Conservation (phyloP, 129 eudicot genomes). For the Flaveria ramosissima region DNA sequence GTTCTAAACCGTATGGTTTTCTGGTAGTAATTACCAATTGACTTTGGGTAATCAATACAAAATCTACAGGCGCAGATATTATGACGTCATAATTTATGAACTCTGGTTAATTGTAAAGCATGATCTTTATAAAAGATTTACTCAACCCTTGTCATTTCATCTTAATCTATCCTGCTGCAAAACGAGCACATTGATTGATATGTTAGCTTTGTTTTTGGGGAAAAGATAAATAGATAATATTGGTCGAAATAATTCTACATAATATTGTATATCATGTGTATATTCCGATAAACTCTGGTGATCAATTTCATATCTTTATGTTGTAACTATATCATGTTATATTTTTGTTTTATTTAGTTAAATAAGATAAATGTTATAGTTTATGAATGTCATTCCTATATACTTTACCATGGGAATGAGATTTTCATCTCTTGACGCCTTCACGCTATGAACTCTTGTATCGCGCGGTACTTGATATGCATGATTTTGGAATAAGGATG, state of each 20-base stretch:
- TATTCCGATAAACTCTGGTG: too few species aligned
- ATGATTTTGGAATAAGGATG: too few species aligned
- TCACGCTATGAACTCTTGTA: too few species aligned
- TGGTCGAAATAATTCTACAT: neutral
- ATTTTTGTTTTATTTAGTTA: too few species aligned
- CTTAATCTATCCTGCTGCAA: conserved; percentile 15
- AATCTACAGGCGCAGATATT: conserved; percentile 5
- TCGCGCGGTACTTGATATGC: too few species aligned
- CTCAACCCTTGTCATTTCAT: conserved; percentile 32
- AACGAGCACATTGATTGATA: neutral
- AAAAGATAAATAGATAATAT: neutral
- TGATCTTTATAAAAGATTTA: conserved; percentile 34
- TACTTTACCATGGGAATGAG: too few species aligned
- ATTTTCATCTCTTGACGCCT: too few species aligned
- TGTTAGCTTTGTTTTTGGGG: neutral
- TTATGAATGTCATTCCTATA: too few species aligned
- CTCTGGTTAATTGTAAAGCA: conserved; percentile 4
- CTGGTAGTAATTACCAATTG: neutral
- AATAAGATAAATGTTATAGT: too few species aligned
- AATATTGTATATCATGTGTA: too few species aligned
- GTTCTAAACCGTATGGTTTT: neutral
- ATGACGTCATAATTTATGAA: conserved; percentile 17
- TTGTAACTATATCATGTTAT: too few species aligned
- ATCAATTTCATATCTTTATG: too few species aligned
- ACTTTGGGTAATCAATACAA: conserved; percentile 23